phyloP scores from a whole-genome alignment of 2,329 filamentous ascomycete species.

The Phaeosphaeriaceae sp. region DNA sequence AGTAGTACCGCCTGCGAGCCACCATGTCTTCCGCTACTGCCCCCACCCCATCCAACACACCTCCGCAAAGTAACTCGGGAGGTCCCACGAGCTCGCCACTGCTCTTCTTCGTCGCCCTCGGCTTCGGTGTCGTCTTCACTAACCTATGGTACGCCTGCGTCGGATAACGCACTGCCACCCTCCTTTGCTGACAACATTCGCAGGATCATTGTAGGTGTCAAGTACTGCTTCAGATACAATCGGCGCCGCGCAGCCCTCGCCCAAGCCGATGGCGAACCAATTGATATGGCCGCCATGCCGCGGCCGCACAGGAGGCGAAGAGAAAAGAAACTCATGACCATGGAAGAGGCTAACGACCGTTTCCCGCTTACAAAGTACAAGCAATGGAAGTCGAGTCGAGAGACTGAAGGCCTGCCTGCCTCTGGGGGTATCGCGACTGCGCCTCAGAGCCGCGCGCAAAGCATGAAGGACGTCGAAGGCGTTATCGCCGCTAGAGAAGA shows the following conservation, averaged over 20 bases:
- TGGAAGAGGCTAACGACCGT: conserved; percentile 98
- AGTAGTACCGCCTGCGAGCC: conserved; percentile 3
- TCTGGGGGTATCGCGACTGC: conserved; percentile 78
- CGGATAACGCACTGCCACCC: background rate
- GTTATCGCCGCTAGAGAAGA: conserved; percentile 39
- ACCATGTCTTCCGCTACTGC: conserved; percentile 13
- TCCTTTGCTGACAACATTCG: conserved; percentile 30
- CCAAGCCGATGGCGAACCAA: conserved; percentile 76
- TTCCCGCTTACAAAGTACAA: conserved; percentile 98
- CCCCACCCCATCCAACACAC: conserved; percentile 6
- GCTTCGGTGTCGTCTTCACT: conserved; percentile 97
- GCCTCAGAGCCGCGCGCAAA: conserved; percentile 74
- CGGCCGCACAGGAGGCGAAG: conserved; percentile 82
- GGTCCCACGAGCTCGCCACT: conserved; percentile 74
- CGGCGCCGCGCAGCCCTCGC: conserved; percentile 85
- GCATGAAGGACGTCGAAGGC: conserved; percentile 69
- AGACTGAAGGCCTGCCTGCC: conserved; percentile 81
- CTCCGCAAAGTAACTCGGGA: conserved; percentile 35
- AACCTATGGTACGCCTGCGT: conserved; percentile 83
- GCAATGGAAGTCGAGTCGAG: conserved; percentile 83
- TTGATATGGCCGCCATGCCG: conserved; percentile 85
- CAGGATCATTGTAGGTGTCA: conserved; percentile 99
- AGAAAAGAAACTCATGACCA: conserved; percentile 98
- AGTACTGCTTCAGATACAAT: conserved; percentile 99
- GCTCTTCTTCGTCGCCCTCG: conserved; percentile 92